A percentile compares a stretch with the other conserved stretches of the same genome.
phyloP scores from a whole-genome alignment of 2,329 filamentous ascomycete genomes.

The Apiospora pterosperma region DNA sequence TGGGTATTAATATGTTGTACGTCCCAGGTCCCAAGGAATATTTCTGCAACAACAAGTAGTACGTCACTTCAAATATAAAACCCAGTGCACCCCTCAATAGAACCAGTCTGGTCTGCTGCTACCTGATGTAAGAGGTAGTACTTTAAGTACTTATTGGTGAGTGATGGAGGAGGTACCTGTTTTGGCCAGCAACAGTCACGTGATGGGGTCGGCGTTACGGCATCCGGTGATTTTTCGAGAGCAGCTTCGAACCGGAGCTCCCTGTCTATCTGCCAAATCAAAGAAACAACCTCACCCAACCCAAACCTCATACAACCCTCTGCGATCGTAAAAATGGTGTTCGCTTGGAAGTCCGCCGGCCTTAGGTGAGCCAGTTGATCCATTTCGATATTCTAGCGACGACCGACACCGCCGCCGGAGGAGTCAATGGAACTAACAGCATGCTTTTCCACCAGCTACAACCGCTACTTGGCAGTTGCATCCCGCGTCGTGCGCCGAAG shows the following conservation, averaged over 20 bases:
- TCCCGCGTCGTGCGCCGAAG: constrained; percentile 93
- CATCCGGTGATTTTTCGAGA: constrained; percentile 1
- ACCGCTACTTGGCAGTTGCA: constrained; percentile 97
- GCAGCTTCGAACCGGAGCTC: constrained; percentile 5
- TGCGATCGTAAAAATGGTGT: constrained; percentile 73
- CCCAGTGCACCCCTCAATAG: too few relatives aligned
- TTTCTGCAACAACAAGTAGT: too few relatives aligned
- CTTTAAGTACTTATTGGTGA: too few relatives aligned
- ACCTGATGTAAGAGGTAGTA: background rate
- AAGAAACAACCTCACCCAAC: constrained; percentile 11
- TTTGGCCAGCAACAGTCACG: background rate
- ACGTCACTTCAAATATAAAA: too few relatives aligned
- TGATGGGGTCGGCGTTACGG: constrained; percentile 4
- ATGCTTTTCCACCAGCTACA: constrained; percentile 69
- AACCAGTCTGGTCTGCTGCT: too few relatives aligned
- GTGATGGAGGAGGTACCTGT: too few relatives aligned
- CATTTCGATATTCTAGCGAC: constrained; percentile 1
- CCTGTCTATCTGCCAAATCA: background rate
- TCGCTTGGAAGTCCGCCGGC: constrained; percentile 97
- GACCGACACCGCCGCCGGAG: constrained; percentile 1
- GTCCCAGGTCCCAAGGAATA: too few relatives aligned
- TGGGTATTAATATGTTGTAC: too few relatives aligned
- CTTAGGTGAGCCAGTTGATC: constrained; percentile 69
- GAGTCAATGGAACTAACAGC: constrained; percentile 29
- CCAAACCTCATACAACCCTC: constrained; percentile 25